These are phyloP conservation scores for Lodderomyces orthopsilosis DNA, from an alignment of 1,139 yeast species.

Conservation along the genomic window DNA sequence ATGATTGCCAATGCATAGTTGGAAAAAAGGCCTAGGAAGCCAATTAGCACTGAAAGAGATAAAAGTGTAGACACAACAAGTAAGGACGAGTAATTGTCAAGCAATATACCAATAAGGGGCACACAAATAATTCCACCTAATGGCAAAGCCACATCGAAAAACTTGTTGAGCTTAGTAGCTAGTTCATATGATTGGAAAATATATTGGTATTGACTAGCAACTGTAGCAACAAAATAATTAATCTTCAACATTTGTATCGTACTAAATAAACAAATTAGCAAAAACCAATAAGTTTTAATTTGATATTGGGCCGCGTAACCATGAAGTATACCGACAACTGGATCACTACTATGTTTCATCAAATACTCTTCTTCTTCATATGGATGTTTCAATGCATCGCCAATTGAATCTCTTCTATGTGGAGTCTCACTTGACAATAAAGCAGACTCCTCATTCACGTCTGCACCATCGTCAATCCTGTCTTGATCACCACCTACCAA, in stretches of 20 bases:
- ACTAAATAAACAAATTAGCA: conserved; percentile 36
- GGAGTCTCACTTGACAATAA: conserved; percentile 17
- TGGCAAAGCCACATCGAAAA: conserved; percentile 46
- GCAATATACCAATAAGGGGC: conserved; percentile 42
- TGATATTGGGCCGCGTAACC: conserved; percentile 43
- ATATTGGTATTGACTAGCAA: conserved; percentile 43
- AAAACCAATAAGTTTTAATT: conserved; percentile 43
- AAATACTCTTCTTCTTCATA: conserved; percentile 35
- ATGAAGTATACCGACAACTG: conserved; percentile 43
- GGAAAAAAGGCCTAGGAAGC: conserved; percentile 37
- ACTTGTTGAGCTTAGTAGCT: conserved; percentile 32
- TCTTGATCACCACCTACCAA: conserved; percentile 25
- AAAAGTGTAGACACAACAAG: conserved; percentile 30
- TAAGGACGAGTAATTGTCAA: conserved; percentile 38
- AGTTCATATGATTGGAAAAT: conserved; percentile 26
- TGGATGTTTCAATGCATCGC: conserved; percentile 47
- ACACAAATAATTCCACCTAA: conserved; percentile 43
- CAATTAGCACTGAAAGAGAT: conserved; percentile 32
- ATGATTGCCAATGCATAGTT: conserved; percentile 28
- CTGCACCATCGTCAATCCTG: conserved; percentile 7
- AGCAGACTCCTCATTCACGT: conserved; percentile 14
- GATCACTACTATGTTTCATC: conserved; percentile 33
- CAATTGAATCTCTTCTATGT: conserved; percentile 39
- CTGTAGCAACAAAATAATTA: conserved; percentile 47
- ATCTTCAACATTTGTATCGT: conserved; percentile 44